Evolutionary conservation across 352 stramenopile genomes (phyloP), one percentile per base, ranked within the genome.

Genomic region (Phytopythium montanum): DNA sequence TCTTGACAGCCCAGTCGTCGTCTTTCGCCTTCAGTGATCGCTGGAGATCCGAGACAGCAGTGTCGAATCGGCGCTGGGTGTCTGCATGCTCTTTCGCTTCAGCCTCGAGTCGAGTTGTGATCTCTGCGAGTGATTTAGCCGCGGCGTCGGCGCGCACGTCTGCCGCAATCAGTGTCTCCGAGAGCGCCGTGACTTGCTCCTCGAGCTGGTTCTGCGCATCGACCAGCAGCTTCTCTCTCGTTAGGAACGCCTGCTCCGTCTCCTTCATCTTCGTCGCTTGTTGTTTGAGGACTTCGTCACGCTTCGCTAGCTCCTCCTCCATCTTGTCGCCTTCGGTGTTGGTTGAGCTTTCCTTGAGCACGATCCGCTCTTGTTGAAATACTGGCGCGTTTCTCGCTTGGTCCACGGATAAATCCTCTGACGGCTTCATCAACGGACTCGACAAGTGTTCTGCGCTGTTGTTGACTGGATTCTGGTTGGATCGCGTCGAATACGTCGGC

Each of bases 291-390:
- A 49, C 34, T 19, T 72, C 67, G 16, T 89, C 79, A 28, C 77
- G 75, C 7, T 62, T 58, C 0, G 85, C 39, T 8, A 88, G 62
- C 19, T 81, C 64, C 26, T 79, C 80, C 19, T 87, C 77, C 12
- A 78, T 12, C 16, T 34, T 51, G 58, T 87, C 70, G 3, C 79
- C 23, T 3, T 87, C 79, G 0, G 81, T 91, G 28, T 91, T 91
- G 2, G 77, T 89, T 19, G 68, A 60, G n/a, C 34, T 65, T 21
- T 91, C 81, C 31, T 77, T 79, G 26, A 84, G 23, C 18, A 85
- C 54, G 16, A 87, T 21, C 6, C 69, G 65, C 14, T 50, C 4
- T 18, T 9, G 26, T 28, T 28, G 21, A 57, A 44, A 4, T 60
- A n/a, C 34, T 16, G 13, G 23, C 9, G 21, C 5, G 16, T 25